These are phyloP conservation scores for Tephrocybe sp. DNA, from an alignment of 768 basidiomycete species.

Conservation along the genomic window DNA sequence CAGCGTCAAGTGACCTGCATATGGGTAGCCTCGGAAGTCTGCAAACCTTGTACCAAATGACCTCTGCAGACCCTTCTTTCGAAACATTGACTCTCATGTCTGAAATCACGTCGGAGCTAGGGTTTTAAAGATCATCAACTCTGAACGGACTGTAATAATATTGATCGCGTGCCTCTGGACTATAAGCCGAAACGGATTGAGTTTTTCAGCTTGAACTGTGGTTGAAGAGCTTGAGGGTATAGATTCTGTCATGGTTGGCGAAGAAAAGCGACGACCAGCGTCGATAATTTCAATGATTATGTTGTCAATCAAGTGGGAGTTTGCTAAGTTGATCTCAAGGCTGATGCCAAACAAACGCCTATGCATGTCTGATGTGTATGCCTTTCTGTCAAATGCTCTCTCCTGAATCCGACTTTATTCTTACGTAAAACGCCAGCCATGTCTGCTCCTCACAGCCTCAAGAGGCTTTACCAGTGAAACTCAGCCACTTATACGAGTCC, in stretches of 20 bases:
- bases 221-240: background rate
- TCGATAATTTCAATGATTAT: background rate
- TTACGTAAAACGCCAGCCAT: too few species aligned
- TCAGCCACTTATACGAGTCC: too few species aligned
- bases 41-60: slow-evolving; percentile 75
- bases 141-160: background rate
- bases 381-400: too few species aligned
- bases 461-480: too few species aligned
- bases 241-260: background rate
- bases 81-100: slow-evolving; percentile 66
- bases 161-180: slow-evolving; percentile 29
- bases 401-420: too few species aligned
- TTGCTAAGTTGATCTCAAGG: too few species aligned
- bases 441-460: too few species aligned
- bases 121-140: too few species aligned
- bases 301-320: background rate
- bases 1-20: slow-evolving; percentile 6
- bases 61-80: slow-evolving; percentile 51
- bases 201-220: background rate
- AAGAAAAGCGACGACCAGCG: background rate
- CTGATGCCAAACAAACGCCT: too few species aligned
- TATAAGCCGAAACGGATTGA: slow-evolving; percentile 19
- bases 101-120: slow-evolving; percentile 71
- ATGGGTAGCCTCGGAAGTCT: background rate
- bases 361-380: too few species aligned